Conservation (phyloP, 177 flowering plant species). For the Telopea speciosissima region DNA sequence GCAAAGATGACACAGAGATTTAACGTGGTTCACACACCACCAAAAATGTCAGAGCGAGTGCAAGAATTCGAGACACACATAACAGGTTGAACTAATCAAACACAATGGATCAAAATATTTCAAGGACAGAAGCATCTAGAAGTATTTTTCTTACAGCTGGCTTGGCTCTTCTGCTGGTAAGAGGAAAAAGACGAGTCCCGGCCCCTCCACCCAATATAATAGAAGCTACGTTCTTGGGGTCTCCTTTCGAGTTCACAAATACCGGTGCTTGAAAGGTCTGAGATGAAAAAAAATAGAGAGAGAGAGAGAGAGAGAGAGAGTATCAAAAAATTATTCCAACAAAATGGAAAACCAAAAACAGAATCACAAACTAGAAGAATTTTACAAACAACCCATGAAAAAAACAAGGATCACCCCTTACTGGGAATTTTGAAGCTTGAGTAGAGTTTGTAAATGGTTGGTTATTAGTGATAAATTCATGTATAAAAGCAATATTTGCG, state of each 20-base stretch:
- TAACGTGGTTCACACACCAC: too few relatives aligned
- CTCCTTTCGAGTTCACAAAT: conserved; percentile 29
- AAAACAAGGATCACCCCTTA: not conserved
- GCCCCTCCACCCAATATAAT: conserved; percentile 74
- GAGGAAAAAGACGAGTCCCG: conserved; percentile 70
- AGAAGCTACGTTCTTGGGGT: conserved; percentile 60
- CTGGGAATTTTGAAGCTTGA: not conserved
- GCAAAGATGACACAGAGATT: too few relatives aligned
- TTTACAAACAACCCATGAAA: not conserved
- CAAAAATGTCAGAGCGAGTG: too few relatives aligned
- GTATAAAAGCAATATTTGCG: not conserved
- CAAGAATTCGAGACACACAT: too few relatives aligned
- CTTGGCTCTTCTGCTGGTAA: conserved; percentile 63
- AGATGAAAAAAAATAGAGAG: conserved; percentile 11
- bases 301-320: not conserved
- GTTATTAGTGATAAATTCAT: too few relatives aligned
- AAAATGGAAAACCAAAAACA: too few relatives aligned
- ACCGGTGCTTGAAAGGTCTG: conserved; percentile 47
- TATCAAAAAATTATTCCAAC: not conserved
- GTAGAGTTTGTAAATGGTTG: not conserved
- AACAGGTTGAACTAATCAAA: too few relatives aligned
- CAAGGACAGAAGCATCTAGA: not conserved
- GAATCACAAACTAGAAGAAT: not conserved
- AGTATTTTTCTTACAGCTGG: conserved; percentile 48
- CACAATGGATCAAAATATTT: not conserved